phyloP scores from a whole-genome alignment of 805 yeast species.

The Saccharomycopsis oosterbeekiorum region DNA sequence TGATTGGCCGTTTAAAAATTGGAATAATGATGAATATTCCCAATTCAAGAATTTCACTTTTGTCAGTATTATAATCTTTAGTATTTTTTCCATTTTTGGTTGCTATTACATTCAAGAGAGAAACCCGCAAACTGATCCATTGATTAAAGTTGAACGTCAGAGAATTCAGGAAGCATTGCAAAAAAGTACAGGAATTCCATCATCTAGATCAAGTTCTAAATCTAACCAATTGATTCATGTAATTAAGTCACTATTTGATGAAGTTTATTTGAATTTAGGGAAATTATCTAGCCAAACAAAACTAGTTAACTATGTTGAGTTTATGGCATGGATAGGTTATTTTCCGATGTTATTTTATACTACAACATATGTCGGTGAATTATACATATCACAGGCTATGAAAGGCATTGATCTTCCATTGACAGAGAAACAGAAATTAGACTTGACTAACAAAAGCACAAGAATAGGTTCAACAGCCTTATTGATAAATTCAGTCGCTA shows the following conservation, averaged over 20 bases:
- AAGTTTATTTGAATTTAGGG: slow-evolving; percentile 20
- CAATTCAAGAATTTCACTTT: slow-evolving; percentile 44
- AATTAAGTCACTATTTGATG: slow-evolving; percentile 20
- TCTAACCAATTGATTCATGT: slow-evolving; percentile 18
- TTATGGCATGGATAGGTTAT: slow-evolving; percentile 62
- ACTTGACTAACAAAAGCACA: slow-evolving; percentile 37
- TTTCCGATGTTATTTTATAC: slow-evolving; percentile 58
- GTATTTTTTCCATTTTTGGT: slow-evolving; percentile 31
- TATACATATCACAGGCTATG: slow-evolving; percentile 34
- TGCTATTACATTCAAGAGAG: slow-evolving; percentile 38
- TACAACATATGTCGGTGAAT: slow-evolving; percentile 54
- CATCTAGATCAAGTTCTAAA: background rate
- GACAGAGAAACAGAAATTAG: slow-evolving; percentile 28
- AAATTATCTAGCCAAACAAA: slow-evolving; percentile 41
- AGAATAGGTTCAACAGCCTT: slow-evolving; percentile 45
- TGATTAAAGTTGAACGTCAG: slow-evolving; percentile 31
- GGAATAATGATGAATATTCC: slow-evolving; percentile 21
- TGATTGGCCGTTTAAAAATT: slow-evolving; percentile 4
- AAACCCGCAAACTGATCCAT: slow-evolving; percentile 35
- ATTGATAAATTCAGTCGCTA: slow-evolving; percentile 38
- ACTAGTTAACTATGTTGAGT: slow-evolving; percentile 44
- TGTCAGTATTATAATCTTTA: slow-evolving; percentile 33
- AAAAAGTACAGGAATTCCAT: background rate
- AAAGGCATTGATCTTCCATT: slow-evolving; percentile 28
- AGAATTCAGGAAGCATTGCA: slow-evolving; percentile 27